Evolutionary conservation across 75 land plant genomes (phyloP).

Genomic region (Selaginella moellendorffii): DNA sequence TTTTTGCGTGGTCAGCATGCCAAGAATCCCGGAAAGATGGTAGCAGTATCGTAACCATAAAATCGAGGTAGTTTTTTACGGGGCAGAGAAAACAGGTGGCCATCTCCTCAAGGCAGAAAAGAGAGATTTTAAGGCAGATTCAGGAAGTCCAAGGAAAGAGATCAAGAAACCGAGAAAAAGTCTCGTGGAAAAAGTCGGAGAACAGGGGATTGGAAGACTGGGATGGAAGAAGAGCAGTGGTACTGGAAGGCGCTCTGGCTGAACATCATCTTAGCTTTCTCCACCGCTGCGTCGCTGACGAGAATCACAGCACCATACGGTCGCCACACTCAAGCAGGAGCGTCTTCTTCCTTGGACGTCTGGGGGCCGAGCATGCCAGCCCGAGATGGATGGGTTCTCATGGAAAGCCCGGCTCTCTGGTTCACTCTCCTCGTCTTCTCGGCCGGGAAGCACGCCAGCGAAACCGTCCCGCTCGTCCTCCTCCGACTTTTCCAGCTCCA

Average conservation of each 20-base stretch:
- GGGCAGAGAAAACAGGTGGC: too few species aligned
- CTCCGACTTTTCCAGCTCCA: conserved; percentile 1
- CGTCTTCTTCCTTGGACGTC: background rate
- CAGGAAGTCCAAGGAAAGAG: too few species aligned
- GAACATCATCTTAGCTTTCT: conserved; percentile 11
- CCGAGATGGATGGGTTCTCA: background rate
- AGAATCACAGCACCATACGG: conserved; percentile 67
- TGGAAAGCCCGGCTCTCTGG: conserved; percentile 4
- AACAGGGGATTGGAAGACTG: too few species aligned
- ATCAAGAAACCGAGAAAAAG: too few species aligned
- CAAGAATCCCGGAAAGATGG: conserved; percentile 1
- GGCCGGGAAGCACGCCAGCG: background rate
- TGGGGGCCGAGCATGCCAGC: background rate
- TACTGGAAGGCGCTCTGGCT: conserved; percentile 20
- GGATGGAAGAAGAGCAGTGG: conserved; percentile 6
- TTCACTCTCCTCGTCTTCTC: background rate
- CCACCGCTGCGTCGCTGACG: conserved; percentile 22
- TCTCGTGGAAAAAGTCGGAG: too few species aligned
- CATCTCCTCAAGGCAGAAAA: too few species aligned
- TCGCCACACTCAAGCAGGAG: conserved; percentile 33
- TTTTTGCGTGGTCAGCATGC: background rate
- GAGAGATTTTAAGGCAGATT: too few species aligned
- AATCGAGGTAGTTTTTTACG: too few species aligned
- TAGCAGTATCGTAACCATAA: background rate
- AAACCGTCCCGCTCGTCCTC: background rate